Conservation (phyloP, 2,329 filamentous ascomycete genomes). For the Fonsecaea multimorphosa region DNA sequence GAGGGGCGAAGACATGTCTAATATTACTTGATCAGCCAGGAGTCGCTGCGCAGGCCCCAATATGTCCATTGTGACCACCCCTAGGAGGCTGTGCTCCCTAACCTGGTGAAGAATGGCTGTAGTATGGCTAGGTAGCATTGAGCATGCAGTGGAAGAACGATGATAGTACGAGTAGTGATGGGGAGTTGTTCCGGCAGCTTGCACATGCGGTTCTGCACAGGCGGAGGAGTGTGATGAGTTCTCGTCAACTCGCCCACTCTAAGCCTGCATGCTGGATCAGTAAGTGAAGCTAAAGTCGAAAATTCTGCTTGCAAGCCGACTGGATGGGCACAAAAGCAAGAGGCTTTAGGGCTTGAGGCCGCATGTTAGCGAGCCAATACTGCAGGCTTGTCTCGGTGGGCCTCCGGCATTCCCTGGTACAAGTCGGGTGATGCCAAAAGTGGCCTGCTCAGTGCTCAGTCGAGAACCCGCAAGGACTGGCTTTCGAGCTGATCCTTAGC, state of each 20-base stretch:
- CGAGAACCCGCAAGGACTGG: background rate
- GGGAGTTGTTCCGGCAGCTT: slow-evolving; percentile 5
- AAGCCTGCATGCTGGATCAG: background rate
- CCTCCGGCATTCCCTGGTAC: background rate
- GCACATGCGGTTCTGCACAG: slow-evolving; percentile 4
- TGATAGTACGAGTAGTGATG: slow-evolving; percentile 9
- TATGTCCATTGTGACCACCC: background rate
- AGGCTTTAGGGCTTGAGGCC: slow-evolving; percentile 5
- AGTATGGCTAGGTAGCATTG: slow-evolving; percentile 11
- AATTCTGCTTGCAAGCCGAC: slow-evolving; percentile 7
- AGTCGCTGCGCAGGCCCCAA: background rate
- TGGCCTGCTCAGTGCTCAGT: background rate
- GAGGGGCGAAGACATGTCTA: slow-evolving; percentile 1
- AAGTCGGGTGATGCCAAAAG: background rate
- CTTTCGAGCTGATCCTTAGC: background rate
- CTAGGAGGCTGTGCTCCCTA: background rate
- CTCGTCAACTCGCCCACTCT: background rate
- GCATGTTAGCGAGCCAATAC: slow-evolving; percentile 19
- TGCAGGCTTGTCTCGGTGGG: background rate
- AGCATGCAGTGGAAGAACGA: background rate
- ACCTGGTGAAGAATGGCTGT: background rate
- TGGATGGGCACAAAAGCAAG: slow-evolving; percentile 3
- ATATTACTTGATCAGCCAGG: background rate
- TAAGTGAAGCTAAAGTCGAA: slow-evolving; percentile 13
- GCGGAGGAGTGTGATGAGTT: background rate